Evolutionary conservation across 2,329 filamentous ascomycete genomes (phyloP).

Genomic region (Diaporthe amygdali): DNA sequence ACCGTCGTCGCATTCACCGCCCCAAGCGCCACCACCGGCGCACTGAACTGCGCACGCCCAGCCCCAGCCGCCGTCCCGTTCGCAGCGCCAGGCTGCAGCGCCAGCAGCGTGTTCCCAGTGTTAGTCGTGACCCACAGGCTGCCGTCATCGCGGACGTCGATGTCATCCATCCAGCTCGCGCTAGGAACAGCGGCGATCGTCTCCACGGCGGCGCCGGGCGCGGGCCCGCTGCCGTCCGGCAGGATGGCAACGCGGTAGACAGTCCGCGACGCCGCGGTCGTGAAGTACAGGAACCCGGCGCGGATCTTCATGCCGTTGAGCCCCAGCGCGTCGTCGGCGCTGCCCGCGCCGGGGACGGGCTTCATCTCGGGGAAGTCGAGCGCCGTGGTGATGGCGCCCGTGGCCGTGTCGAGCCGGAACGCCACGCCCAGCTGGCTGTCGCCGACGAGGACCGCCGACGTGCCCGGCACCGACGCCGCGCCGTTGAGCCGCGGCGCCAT

Average conservation of each 20-base stretch:
- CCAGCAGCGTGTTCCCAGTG: slow-evolving; percentile 8
- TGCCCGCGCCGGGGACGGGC: slow-evolving; percentile 19
- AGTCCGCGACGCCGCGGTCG: slow-evolving; percentile 28
- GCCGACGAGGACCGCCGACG: slow-evolving; percentile 31
- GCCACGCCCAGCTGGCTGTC: slow-evolving; percentile 34
- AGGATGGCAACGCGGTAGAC: slow-evolving; percentile 12
- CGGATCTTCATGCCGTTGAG: slow-evolving; percentile 35
- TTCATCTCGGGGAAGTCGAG: slow-evolving; percentile 33
- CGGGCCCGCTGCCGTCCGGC: neutral
- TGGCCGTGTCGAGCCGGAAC: slow-evolving; percentile 32
- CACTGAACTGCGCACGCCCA: neutral
- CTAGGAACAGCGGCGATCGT: neutral
- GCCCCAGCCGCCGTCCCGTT: neutral
- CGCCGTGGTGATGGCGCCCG: slow-evolving; percentile 26
- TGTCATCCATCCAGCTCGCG: slow-evolving; percentile 16
- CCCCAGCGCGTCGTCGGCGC: slow-evolving; percentile 26
- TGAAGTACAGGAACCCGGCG: slow-evolving; percentile 34
- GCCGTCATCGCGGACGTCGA: slow-evolving; percentile 10
- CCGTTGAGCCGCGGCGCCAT: slow-evolving; percentile 32
- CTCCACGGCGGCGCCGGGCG: neutral
- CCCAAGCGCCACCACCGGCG: neutral
- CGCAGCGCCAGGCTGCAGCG: neutral
- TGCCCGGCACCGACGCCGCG: slow-evolving; percentile 27
- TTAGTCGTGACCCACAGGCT: slow-evolving; percentile 18
- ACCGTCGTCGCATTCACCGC: neutral